Base-by-base conservation (phyloP, 306 rosid genomes). In the Nissolia schottii region DNA sequence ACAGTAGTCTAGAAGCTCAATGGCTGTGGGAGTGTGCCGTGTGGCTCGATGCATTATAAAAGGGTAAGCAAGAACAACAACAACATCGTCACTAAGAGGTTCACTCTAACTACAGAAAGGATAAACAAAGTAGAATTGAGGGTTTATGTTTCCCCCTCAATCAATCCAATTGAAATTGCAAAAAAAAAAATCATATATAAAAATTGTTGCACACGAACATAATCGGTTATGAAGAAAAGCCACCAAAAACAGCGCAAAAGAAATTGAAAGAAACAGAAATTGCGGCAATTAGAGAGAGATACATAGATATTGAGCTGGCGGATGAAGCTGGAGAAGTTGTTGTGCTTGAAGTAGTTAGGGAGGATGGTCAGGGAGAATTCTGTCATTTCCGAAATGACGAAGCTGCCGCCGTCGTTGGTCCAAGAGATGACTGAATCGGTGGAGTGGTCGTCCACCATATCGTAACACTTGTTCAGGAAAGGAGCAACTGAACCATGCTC, bases 281-380 rank as follows among this genome's bases (percentile, higher is more conserved):
- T 35, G 40, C 7, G 1, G 5, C 11, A 8, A 38, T 9, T 9
- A 38, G 54, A 0, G 35, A 11, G 10, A 74, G 83, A 37, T 8
- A 92, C 98, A 64, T 92, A 90, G 73, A 90, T 90, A 68, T 92
- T 92, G 82, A 92, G 98, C 51, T 92, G 98, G 35, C 98, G 68
- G 86, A 92, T 84, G 84, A 92, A 92, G 78, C 96, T 92, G 25
- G 98, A 88, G 80, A 88, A 86, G 65, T 92, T 92, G 82, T 83
- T 86, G 83, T 92, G 98, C 83, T 92, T 92, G 77, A 92, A 92
- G 60, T 78, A 85, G 43, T 56, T 54, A 0, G 98, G 95, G 31
- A 92, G 95, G 71, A 92, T 79, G 7, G 64, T 45, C 45, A 88
- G 75, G 38, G 92, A 86, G 86, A 92, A 92, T 12, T 79, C 78